phyloP scores from a whole-genome alignment of 495 filamentous ascomycete species.

The Podospora pseudoanserina region DNA sequence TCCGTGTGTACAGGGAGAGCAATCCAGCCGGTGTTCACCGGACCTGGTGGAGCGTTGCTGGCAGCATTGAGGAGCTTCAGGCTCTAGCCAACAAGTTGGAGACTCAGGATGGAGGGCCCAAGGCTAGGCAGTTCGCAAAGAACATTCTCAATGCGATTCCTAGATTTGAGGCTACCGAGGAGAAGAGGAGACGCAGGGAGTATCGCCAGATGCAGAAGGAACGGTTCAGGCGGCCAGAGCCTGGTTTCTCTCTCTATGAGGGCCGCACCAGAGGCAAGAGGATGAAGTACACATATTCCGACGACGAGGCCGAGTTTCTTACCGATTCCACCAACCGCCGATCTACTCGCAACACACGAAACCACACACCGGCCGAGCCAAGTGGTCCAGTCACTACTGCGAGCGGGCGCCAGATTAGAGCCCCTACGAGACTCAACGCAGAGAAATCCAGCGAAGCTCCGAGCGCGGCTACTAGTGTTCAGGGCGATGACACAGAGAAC shows the following conservation, averaged over 20 bases:
- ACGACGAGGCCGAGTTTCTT: slow-evolving; percentile 72
- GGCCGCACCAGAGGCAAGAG: slow-evolving; percentile 93
- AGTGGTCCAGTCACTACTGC: slow-evolving; percentile 79
- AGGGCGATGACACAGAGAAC: slow-evolving; percentile 32
- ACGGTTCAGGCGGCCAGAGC: slow-evolving; percentile 81
- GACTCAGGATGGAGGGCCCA: slow-evolving; percentile 68
- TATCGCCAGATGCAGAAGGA: slow-evolving; percentile 84
- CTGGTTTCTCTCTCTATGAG: slow-evolving; percentile 90
- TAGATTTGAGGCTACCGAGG: slow-evolving; percentile 91
- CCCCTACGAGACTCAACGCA: slow-evolving; percentile 73
- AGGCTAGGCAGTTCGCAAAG: slow-evolving; percentile 70
- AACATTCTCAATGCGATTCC: slow-evolving; percentile 79
- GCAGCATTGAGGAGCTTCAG: slow-evolving; percentile 81
- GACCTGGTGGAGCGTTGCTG: slow-evolving; percentile 90
- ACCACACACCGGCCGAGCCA: slow-evolving; percentile 65
- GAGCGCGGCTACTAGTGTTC: slow-evolving; percentile 36
- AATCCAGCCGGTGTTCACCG: slow-evolving; percentile 72
- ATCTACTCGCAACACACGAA: slow-evolving; percentile 70
- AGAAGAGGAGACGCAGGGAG: slow-evolving; percentile 92
- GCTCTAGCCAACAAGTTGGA: slow-evolving; percentile 68
- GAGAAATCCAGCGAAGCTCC: slow-evolving; percentile 51
- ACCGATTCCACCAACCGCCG: slow-evolving; percentile 70
- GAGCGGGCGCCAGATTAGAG: slow-evolving; percentile 82
- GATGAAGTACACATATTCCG: slow-evolving; percentile 92
- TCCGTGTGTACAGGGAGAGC: slow-evolving; percentile 92